phyloP scores from a whole-genome alignment of 2,329 filamentous ascomycete genomes.

The Rutstroemia sp. region DNA sequence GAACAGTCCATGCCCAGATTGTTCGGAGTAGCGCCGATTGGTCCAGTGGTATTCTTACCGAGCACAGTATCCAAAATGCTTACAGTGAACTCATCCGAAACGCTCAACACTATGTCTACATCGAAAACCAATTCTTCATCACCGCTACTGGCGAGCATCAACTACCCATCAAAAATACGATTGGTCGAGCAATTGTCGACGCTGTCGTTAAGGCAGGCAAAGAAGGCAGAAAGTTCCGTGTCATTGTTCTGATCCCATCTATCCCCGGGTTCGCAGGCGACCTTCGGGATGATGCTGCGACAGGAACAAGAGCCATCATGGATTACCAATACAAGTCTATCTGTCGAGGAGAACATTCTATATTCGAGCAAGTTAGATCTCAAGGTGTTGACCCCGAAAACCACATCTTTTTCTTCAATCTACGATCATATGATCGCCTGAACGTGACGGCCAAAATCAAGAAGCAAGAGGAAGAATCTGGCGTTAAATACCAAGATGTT shows the following conservation, averaged over 20 bases:
- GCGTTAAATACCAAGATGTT: constrained; percentile 76
- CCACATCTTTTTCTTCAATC: constrained; percentile 89
- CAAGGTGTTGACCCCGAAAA: constrained; percentile 70
- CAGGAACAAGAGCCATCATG: constrained; percentile 87
- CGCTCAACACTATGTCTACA: constrained; percentile 90
- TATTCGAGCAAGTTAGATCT: constrained; percentile 69
- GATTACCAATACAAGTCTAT: constrained; percentile 98
- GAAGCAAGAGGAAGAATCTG: constrained; percentile 72
- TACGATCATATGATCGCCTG: constrained; percentile 86
- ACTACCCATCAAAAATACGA: constrained; percentile 75
- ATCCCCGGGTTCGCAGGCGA: constrained; percentile 94
- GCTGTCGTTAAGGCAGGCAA: constrained; percentile 75
- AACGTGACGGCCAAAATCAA: constrained; percentile 71
- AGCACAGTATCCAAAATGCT: constrained; percentile 82
- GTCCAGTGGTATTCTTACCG: constrained; percentile 82
- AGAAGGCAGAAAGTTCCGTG: constrained; percentile 78
- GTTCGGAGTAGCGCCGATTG: constrained; percentile 89
- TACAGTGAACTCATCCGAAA: constrained; percentile 79
- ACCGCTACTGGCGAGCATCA: constrained; percentile 89
- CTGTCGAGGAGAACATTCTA: constrained; percentile 82
- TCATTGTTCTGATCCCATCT: constrained; percentile 85
- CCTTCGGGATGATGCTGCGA: constrained; percentile 72
- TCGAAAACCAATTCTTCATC: constrained; percentile 98
- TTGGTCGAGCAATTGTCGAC: constrained; percentile 85
- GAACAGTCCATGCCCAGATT: constrained; percentile 73